Evolutionary conservation across 805 yeast genomes (phyloP), one percentile per base, ranked within the genome.

Genomic region (Candida adriatica): DNA sequence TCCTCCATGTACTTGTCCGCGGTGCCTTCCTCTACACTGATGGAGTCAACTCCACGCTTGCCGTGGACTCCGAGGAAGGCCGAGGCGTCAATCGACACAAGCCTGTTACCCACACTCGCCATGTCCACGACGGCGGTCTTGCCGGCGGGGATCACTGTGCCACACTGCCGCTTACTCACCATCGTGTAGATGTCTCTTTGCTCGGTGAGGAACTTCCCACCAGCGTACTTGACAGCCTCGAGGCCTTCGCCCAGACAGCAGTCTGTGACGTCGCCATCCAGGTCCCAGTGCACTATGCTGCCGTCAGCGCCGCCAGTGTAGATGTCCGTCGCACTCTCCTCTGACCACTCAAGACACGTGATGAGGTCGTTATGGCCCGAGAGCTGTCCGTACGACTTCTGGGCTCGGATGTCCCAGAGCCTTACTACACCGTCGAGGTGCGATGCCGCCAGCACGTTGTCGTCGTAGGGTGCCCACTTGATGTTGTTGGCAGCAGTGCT

Each of bases 401-500:
- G 56, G 24, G 73, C 65, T 41, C 94, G 64, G 27, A 80, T 72
- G 56, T 84, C 94, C 94, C 94, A 84, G 19, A 84, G 59, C 42
- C 76, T 62, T 25, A 78, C 68, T 3, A 70, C 55, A 4, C 72
- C 73, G 41, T 73, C 73, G 21, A 60, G 54, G 42, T 76, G 81
- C 6, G 77, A 73, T 3, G 86, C 72, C 4, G 87, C 85, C 16
- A 84, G 61, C 14, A 73, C 57, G 45, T 77, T 68, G 18, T 75
- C 69, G 51, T 80, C 68, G 13, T 57, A 47, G 2, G 77, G 70
- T 29, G 79, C 70, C 94, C 92, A 84, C 43, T 66, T 67, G 29
- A 77, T 70, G 13, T 58, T 34, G 29, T 65, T 62, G 0, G 78
- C 63, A 10, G 51, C 25, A 11, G 29, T 46, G 0, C 41, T 35